Conservation (phyloP, 345 rosid genomes). For the Trapa bicornis region DNA sequence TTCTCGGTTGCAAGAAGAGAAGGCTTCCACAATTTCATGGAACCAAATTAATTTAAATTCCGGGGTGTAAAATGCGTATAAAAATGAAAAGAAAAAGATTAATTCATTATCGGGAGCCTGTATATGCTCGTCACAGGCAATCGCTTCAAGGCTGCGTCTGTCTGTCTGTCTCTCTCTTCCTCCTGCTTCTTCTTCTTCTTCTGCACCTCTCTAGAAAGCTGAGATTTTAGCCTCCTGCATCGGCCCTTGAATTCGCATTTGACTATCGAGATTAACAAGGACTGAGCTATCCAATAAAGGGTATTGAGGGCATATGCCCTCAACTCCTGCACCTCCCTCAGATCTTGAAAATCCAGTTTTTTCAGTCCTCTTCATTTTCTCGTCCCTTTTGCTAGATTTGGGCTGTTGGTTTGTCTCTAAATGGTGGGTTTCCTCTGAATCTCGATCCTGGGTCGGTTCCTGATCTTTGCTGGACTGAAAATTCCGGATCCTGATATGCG, state of each 20-base stretch:
- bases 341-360: slow-evolving; percentile 29
- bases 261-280: slow-evolving; percentile 10
- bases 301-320: slow-evolving; percentile 39
- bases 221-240: slow-evolving; percentile 2
- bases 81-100: too few species aligned
- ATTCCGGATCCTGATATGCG: slow-evolving; percentile 17
- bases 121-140: slow-evolving; percentile 30
- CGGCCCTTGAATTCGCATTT: slow-evolving; percentile 31
- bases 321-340: slow-evolving; percentile 41
- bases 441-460: slow-evolving; percentile 22
- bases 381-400: slow-evolving; percentile 36
- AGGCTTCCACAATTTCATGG: too few species aligned
- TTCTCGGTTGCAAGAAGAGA: too few species aligned
- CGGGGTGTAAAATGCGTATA: too few species aligned
- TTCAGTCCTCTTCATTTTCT: too few species aligned
- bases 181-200: slow-evolving; percentile 10
- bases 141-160: background rate
- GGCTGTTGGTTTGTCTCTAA: slow-evolving; percentile 43
- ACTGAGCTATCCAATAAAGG: slow-evolving; percentile 14
- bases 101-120: slow-evolving; percentile 7
- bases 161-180: slow-evolving; percentile 6
- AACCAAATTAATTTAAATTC: too few species aligned
- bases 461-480: slow-evolving; percentile 24
- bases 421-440: slow-evolving; percentile 50
- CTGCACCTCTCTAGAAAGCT: slow-evolving; percentile 7